Evolutionary conservation across 2,329 filamentous ascomycete genomes (phyloP).

Genomic region (Aspergillus uvarum): DNA sequence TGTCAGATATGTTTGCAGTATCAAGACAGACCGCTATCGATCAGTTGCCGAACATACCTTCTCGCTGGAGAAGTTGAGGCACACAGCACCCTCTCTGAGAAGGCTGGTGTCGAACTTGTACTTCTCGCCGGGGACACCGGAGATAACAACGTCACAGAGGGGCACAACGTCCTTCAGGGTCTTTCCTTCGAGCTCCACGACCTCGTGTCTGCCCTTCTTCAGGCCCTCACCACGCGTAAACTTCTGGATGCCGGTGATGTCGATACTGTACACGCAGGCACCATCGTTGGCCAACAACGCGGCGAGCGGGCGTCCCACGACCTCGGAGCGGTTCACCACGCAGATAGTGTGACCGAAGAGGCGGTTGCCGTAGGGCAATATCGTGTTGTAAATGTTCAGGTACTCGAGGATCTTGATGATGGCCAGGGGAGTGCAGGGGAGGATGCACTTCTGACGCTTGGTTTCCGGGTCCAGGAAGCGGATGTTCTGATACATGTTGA

Average conservation of each 20-base stretch:
- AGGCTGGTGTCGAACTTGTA: conserved; percentile 87
- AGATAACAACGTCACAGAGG: conserved; percentile 90
- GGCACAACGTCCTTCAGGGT: conserved; percentile 77
- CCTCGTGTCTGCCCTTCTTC: conserved; percentile 80
- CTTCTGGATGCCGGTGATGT: conserved; percentile 85
- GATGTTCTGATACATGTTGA: conserved; percentile 99
- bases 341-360: conserved; percentile 93
- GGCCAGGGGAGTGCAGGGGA: conserved; percentile 93
- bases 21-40: background rate
- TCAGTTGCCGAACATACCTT: conserved; percentile 52
- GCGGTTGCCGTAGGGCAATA: conserved; percentile 87
- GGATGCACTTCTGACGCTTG: conserved; percentile 77
- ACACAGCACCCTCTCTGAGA: conserved; percentile 88
- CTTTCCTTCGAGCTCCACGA: conserved; percentile 78
- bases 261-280: conserved; percentile 90
- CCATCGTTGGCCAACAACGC: conserved; percentile 95
- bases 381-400: conserved; percentile 93
- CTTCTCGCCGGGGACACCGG: conserved; percentile 80
- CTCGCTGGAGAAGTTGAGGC: conserved; percentile 96
- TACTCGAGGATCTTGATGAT: conserved; percentile 97
- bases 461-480: conserved; percentile 76
- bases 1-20: conserved; percentile 10
- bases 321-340: conserved; percentile 93
- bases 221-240: conserved; percentile 90
- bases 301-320: conserved; percentile 88